A percentile compares a stretch with the other conserved stretches of the same genome.
Conservation (phyloP, 805 yeast species). For the Wickerhamiella musiphila region DNA sequence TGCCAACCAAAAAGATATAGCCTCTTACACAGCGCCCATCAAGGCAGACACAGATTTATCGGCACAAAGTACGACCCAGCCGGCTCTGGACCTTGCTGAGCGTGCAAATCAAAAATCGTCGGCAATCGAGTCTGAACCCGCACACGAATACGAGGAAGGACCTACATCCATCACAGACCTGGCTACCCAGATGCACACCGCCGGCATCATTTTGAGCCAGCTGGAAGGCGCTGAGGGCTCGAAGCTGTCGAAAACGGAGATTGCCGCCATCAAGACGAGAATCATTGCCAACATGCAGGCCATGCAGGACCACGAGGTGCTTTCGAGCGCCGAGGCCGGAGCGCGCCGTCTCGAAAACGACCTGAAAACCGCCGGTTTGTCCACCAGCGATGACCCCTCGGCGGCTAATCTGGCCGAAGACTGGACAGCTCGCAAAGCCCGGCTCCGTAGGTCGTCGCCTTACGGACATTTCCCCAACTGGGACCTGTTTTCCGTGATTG, state of each 20-base stretch:
- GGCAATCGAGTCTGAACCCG: not conserved
- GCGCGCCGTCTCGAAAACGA: constrained; percentile 86
- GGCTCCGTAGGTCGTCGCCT: constrained; percentile 62
- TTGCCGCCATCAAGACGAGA: constrained; percentile 47
- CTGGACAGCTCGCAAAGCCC: constrained; percentile 66
- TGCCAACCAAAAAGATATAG: too few relatives aligned
- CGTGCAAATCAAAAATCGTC: too few relatives aligned
- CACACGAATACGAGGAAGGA: not conserved
- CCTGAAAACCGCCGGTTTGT: constrained; percentile 63
- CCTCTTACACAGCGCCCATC: too few relatives aligned
- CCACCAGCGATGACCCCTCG: constrained; percentile 25
- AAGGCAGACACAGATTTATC: too few relatives aligned
- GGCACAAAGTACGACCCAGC: too few relatives aligned
- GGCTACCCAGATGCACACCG: constrained; percentile 89
- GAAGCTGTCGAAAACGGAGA: constrained; percentile 35
- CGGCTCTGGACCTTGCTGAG: too few relatives aligned
- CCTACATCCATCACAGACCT: constrained; percentile 29
- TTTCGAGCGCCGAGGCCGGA: constrained; percentile 56
- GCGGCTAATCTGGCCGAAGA: constrained; percentile 73
- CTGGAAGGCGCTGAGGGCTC: constrained; percentile 38
- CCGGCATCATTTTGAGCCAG: constrained; percentile 87
- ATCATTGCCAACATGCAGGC: constrained; percentile 60
- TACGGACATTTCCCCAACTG: constrained; percentile 81
- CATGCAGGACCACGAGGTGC: constrained; percentile 43
- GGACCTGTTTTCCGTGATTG: constrained; percentile 91